phyloP scores from a whole-genome alignment of 768 basidiomycete species.

The Auricularia auricula-judae region DNA sequence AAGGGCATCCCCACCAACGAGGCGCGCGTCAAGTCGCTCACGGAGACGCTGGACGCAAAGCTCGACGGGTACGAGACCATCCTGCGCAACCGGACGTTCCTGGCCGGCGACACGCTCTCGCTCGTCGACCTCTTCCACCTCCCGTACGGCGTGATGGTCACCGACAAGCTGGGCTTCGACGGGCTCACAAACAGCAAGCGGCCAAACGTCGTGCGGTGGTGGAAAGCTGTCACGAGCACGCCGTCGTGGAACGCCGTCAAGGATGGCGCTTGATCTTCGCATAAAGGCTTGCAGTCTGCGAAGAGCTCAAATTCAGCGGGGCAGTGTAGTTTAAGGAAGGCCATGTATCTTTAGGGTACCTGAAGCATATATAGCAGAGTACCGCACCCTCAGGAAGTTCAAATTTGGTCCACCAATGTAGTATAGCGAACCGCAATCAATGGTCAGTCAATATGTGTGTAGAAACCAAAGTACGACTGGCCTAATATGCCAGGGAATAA shows the following conservation, averaged over 20 bases:
- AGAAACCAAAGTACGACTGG: no score
- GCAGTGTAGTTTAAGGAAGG: no score
- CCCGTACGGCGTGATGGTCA: slow-evolving; percentile 23
- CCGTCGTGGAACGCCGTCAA: slow-evolving; percentile 39
- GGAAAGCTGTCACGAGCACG: slow-evolving; percentile 35
- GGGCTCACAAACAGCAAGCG: background rate
- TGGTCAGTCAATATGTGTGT: no score
- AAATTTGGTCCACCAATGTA: no score
- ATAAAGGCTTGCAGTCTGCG: no score
- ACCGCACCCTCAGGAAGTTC: no score
- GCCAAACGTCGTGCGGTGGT: slow-evolving; percentile 31
- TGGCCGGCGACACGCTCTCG: slow-evolving; percentile 42
- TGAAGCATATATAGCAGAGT: no score
- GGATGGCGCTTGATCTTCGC: slow-evolving; percentile 16
- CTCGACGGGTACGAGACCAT: slow-evolving; percentile 44
- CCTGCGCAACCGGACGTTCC: slow-evolving; percentile 39
- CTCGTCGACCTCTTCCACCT: slow-evolving; percentile 37
- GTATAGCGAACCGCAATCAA: no score
- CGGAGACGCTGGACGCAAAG: slow-evolving; percentile 22
- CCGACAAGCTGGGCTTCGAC: background rate
- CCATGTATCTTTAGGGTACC: no score
- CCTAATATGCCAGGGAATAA: no score
- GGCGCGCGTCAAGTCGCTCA: slow-evolving; percentile 4
- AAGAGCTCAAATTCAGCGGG: no score
- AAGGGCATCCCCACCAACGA: background rate